Conservation (phyloP, 2,329 filamentous ascomycete species). For the Fusarium avenaceum region DNA sequence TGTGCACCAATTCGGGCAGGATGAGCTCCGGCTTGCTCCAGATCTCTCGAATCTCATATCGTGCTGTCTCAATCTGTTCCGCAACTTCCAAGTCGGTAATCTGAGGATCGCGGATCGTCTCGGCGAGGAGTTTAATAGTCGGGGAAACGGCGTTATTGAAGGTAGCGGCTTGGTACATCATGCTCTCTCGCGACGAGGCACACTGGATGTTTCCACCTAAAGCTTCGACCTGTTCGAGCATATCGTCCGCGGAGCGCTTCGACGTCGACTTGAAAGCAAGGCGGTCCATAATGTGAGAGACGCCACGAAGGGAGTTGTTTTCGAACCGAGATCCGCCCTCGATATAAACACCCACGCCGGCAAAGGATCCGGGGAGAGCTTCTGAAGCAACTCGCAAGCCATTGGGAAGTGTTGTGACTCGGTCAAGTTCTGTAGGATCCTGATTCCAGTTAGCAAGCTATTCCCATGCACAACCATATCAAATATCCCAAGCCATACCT, state of each 20-base stretch:
- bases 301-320: conserved; percentile 84
- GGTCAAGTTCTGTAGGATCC: conserved; percentile 88
- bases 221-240: conserved; percentile 88
- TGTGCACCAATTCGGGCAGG: conserved; percentile 93
- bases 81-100: conserved; percentile 89
- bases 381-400: conserved; percentile 95
- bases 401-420: conserved; percentile 90
- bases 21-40: conserved; percentile 98
- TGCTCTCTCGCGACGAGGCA: conserved; percentile 90
- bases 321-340: conserved; percentile 97
- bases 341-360: conserved; percentile 94
- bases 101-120: conserved; percentile 88
- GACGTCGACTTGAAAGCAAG: conserved; percentile 93
- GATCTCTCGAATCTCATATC: conserved; percentile 97
- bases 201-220: conserved; percentile 97
- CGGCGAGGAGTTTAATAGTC: conserved; percentile 86
- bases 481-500: conserved; percentile 43
- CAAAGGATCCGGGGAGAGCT: conserved; percentile 92
- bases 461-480: neutral
- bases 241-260: conserved; percentile 79
- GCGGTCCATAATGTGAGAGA: conserved; percentile 96
- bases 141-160: conserved; percentile 93
- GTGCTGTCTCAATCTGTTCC: conserved; percentile 89
- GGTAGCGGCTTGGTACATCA: conserved; percentile 99
- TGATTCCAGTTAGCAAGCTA: conserved; percentile 22